These are phyloP conservation scores for Ogataea ganodermae DNA, from an alignment of 805 yeast species.

Conservation along the genomic window DNA sequence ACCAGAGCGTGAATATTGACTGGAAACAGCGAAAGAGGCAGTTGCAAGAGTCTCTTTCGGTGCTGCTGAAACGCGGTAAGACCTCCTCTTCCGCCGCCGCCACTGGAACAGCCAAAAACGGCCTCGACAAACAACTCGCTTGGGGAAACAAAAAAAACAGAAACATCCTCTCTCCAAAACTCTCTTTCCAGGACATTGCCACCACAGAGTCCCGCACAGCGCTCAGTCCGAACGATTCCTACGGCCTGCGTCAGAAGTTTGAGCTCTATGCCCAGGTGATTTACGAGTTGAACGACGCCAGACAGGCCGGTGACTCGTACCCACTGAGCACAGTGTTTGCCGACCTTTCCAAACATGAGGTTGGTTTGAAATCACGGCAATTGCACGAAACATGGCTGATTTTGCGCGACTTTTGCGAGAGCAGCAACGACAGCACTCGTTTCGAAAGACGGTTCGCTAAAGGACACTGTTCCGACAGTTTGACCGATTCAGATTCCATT, in stretches of 20 bases:
- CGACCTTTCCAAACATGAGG: constrained; percentile 56
- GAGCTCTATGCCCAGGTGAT: constrained; percentile 75
- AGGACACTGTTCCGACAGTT: constrained; percentile 30
- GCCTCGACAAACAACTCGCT: constrained; percentile 25
- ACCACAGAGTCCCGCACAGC: constrained; percentile 17
- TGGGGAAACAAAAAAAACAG: constrained; percentile 33
- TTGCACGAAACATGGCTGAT: constrained; percentile 75
- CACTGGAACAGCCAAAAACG: constrained; percentile 21
- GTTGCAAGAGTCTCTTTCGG: constrained; percentile 71
- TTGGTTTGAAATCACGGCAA: constrained; percentile 69
- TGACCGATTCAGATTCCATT: constrained; percentile 34
- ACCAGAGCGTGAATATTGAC: constrained; percentile 71
- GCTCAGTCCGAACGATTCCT: constrained; percentile 39
- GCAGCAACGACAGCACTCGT: constrained; percentile 33
- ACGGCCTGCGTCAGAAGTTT: constrained; percentile 52
- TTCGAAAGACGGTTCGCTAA: constrained; percentile 37
- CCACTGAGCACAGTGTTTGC: constrained; percentile 62
- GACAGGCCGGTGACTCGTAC: constrained; percentile 54
- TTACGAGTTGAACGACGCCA: constrained; percentile 66
- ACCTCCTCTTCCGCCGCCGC: constrained; percentile 19
- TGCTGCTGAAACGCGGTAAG: constrained; percentile 39
- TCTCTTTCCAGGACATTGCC: constrained; percentile 33
- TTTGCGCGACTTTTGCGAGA: constrained; percentile 48
- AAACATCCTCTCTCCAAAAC: constrained; percentile 32
- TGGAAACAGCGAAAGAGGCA: constrained; percentile 82